phyloP scores from a whole-genome alignment of 192 early-diverging fungal species.

The Backusella circina region DNA sequence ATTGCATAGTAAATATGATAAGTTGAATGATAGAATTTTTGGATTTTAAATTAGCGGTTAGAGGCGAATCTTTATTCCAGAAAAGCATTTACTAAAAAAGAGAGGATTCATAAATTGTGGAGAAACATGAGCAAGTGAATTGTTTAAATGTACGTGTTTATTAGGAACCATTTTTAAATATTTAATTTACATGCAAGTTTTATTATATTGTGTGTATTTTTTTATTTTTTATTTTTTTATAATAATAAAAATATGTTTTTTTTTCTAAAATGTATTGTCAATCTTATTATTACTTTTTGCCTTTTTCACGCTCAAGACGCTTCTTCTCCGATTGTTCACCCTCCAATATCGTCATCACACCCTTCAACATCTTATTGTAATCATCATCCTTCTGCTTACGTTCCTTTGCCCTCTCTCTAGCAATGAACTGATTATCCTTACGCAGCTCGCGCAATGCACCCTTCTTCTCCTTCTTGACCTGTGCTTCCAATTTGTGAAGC shows the following conservation, averaged over 20 bases:
- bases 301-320: slow-evolving; percentile 57
- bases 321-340: slow-evolving; percentile 81
- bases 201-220: background rate
- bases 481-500: slow-evolving; percentile 69
- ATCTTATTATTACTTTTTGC: slow-evolving; percentile 26
- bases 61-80: background rate
- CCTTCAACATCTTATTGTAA: slow-evolving; percentile 91
- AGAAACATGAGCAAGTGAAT: too few species aligned
- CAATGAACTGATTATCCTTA: slow-evolving; percentile 89
- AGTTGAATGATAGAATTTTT: too few species aligned
- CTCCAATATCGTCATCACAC: slow-evolving; percentile 82
- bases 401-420: slow-evolving; percentile 62
- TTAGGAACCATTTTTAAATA: background rate
- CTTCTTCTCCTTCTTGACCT: slow-evolving; percentile 91
- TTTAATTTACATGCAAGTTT: background rate
- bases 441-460: slow-evolving; percentile 94
- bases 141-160: too few species aligned
- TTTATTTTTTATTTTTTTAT: background rate
- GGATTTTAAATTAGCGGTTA: too few species aligned
- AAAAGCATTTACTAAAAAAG: background rate
- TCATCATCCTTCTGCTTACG: slow-evolving; percentile 73
- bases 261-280: background rate
- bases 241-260: background rate
- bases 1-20: too few species aligned
- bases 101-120: too few species aligned